Conservation (phyloP, 768 basidiomycete genomes). For the Suillus spraguei region DNA sequence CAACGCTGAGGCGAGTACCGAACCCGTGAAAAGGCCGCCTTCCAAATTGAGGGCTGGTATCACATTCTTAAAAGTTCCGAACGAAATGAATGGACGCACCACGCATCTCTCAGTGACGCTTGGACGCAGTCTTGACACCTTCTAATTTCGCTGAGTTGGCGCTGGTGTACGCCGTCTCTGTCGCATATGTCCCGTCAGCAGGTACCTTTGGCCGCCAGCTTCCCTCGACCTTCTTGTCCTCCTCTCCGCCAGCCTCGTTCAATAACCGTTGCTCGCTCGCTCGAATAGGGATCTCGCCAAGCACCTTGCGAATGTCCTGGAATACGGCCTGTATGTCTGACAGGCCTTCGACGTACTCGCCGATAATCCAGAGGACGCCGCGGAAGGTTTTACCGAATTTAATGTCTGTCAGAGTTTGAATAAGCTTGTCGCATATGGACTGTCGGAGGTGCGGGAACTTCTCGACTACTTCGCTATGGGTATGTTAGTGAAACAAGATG, state of each 20-base stretch:
- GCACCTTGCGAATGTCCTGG: not conserved
- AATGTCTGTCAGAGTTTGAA: constrained; percentile 72
- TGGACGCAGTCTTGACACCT: constrained; percentile 81
- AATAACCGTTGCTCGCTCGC: constrained; percentile 75
- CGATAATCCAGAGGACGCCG: constrained; percentile 97
- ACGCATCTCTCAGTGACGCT: constrained; percentile 82
- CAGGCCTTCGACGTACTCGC: constrained; percentile 29
- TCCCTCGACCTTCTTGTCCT: constrained; percentile 37
- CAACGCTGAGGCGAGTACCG: too few relatives aligned
- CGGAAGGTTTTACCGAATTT: constrained; percentile 97
- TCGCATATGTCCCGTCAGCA: constrained; percentile 97
- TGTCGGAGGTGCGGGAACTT: constrained; percentile 89
- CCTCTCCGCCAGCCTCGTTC: constrained; percentile 67
- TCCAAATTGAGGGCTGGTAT: constrained; percentile 77
- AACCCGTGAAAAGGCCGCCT: constrained; percentile 69
- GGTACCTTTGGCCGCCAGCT: constrained; percentile 74
- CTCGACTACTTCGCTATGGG: constrained; percentile 86
- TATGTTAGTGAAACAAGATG: constrained; percentile 1
- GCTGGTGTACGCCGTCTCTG: constrained; percentile 86
- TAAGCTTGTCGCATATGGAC: constrained; percentile 84
- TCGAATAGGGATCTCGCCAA: not conserved
- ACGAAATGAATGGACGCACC: not conserved
- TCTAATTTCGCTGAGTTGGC: constrained; percentile 67
- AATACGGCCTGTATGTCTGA: constrained; percentile 67
- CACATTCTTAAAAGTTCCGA: not conserved